Evolutionary conservation across 2,329 filamentous ascomycete genomes (phyloP).

Genomic region (Xylariaceae sp.): DNA sequence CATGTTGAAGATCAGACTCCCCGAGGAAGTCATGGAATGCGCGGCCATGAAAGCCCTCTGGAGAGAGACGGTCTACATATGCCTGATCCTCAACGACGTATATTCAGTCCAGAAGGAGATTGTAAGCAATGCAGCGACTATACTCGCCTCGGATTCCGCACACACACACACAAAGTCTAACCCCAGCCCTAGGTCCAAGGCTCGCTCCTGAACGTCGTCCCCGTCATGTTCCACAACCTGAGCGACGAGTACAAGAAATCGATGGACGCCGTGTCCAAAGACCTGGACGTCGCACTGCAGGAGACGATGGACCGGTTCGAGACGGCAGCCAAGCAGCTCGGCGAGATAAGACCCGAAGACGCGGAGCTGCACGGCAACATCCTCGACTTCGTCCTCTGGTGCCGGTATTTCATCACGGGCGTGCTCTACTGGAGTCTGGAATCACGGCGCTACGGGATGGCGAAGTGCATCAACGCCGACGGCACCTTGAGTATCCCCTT

Average conservation of each 20-base stretch:
- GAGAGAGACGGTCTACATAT: constrained; percentile 24
- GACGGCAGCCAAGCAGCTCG: constrained; percentile 16
- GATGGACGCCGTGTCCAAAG: constrained; percentile 17
- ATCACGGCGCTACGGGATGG: constrained; percentile 26
- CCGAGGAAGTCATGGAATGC: constrained; percentile 24
- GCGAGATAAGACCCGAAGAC: constrained; percentile 13
- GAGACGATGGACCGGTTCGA: constrained; percentile 22
- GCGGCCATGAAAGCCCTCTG: constrained; percentile 24
- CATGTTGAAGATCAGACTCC: constrained; percentile 25
- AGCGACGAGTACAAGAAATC: constrained; percentile 11
- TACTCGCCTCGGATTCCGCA: too few relatives aligned
- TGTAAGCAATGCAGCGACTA: too few relatives aligned
- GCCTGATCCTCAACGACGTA: constrained; percentile 26
- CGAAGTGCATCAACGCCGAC: constrained; percentile 22
- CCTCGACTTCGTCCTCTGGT: constrained; percentile 24
- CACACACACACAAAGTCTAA: background rate
- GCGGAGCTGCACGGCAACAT: constrained; percentile 18
- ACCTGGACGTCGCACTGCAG: constrained; percentile 15
- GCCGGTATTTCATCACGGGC: constrained; percentile 26
- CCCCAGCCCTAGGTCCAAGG: constrained; percentile 17
- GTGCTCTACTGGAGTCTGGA: constrained; percentile 27
- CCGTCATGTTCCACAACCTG: constrained; percentile 25
- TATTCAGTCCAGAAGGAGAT: constrained; percentile 28
- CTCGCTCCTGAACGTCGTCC: constrained; percentile 24
- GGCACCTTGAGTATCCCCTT: constrained; percentile 23